Evolutionary conservation across 202 grass and related monocot genomes (phyloP).

Genomic region (Musa balbisiana): DNA sequence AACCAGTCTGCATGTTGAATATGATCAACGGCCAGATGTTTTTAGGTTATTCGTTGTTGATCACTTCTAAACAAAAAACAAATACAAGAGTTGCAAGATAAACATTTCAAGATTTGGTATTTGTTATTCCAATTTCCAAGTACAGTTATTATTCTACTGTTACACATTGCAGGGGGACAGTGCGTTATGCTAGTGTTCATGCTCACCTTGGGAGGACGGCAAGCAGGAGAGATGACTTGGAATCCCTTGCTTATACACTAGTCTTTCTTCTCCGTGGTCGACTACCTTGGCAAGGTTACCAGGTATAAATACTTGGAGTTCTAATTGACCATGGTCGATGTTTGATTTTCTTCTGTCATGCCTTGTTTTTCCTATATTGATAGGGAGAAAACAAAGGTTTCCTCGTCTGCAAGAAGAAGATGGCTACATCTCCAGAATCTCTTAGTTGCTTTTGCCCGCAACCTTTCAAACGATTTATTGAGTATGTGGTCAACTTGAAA

Average conservation of each 20-base stretch:
- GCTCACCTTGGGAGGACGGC: slow-evolving; percentile 21
- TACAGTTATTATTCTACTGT: neutral
- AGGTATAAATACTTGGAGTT: neutral
- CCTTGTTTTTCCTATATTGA: neutral
- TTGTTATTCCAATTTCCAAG: no score
- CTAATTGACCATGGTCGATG: neutral
- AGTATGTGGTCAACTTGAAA: slow-evolving; percentile 27
- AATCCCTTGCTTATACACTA: slow-evolving; percentile 25
- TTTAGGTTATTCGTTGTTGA: slow-evolving; percentile 54
- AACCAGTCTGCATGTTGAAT: slow-evolving; percentile 56
- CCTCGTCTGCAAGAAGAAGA: slow-evolving; percentile 27
- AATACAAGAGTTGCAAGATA: no score
- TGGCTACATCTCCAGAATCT: slow-evolving; percentile 24
- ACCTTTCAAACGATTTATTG: slow-evolving; percentile 26
- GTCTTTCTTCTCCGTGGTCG: slow-evolving; percentile 23
- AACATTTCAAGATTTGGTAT: neutral
- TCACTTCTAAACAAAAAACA: no score
- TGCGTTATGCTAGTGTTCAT: slow-evolving; percentile 26
- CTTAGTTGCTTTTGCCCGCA: slow-evolving; percentile 23
- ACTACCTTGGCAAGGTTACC: slow-evolving; percentile 26
- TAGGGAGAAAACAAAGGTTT: slow-evolving; percentile 28
- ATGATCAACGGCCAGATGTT: slow-evolving; percentile 89
- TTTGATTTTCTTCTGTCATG: slow-evolving; percentile 5
- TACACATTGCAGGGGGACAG: slow-evolving; percentile 12
- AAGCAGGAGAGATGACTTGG: slow-evolving; percentile 27